Percentiles rank a stretch among this genome's conserved stretches.
Conservation (phyloP, 768 basidiomycete genomes). For the Tulasnella sp. region DNA sequence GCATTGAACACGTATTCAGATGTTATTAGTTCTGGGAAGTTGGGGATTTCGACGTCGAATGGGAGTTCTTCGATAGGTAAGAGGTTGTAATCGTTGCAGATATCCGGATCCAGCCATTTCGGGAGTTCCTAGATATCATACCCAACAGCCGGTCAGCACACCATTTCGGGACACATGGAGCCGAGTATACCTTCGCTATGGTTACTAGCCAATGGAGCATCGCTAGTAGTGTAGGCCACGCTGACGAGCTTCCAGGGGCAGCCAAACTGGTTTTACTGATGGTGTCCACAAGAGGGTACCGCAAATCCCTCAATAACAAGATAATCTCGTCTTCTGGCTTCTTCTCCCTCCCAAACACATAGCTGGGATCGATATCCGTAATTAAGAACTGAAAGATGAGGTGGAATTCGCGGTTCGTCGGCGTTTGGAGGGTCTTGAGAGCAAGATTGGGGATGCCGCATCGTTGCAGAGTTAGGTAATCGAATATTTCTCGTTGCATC, state of each 20-base stretch:
- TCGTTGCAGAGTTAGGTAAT: constrained; percentile 53
- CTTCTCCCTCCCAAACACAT: constrained; percentile 55
- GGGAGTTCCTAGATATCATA: constrained; percentile 47
- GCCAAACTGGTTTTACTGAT: constrained; percentile 86
- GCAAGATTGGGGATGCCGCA: constrained; percentile 53
- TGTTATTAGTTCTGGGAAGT: constrained; percentile 70
- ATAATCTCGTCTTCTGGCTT: constrained; percentile 84
- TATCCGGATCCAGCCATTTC: constrained; percentile 43
- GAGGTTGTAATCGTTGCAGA: constrained; percentile 43
- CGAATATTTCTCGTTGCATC: constrained; percentile 76
- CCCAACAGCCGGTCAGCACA: too few species aligned
- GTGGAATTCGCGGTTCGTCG: constrained; percentile 86
- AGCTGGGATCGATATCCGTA: constrained; percentile 67
- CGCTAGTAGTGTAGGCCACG: constrained; percentile 89
- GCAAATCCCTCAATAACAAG: constrained; percentile 68
- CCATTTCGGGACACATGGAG: constrained; percentile 14
- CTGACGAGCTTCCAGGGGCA: constrained; percentile 85
- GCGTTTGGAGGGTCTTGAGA: constrained; percentile 69
- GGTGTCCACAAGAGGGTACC: constrained; percentile 78
- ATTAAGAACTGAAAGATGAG: constrained; percentile 82
- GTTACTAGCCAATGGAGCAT: constrained; percentile 93
- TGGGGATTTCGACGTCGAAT: constrained; percentile 65
- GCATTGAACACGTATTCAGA: constrained; percentile 72
- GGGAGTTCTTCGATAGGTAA: constrained; percentile 37
- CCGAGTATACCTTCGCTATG: constrained; percentile 70